These are phyloP conservation scores for Schizothecium vesticola DNA, from an alignment of 495 filamentous ascomycete genomes.

Conservation along the genomic window DNA sequence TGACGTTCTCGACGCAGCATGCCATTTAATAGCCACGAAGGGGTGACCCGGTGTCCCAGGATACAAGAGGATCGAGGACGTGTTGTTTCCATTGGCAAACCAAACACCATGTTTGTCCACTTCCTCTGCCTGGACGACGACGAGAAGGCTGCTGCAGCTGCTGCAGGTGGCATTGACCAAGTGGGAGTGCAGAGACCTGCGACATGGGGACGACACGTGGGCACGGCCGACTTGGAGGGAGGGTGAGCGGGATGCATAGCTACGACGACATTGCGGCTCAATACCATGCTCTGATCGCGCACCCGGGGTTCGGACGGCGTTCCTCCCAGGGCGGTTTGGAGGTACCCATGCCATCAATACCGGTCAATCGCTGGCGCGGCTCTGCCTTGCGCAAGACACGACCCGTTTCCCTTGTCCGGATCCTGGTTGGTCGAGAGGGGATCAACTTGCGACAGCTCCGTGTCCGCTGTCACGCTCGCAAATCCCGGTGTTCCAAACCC, in stretches of 20 bases:
- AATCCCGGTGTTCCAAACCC: conserved; percentile 7
- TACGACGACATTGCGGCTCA: conserved; percentile 5
- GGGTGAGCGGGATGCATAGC: conserved; percentile 6
- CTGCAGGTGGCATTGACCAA: neutral
- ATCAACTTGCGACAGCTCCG: conserved; percentile 2
- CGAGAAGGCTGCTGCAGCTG: neutral
- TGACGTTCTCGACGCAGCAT: conserved; percentile 2
- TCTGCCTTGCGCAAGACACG: neutral
- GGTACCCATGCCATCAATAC: conserved; percentile 13
- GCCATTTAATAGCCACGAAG: neutral
- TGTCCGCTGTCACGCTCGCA: neutral
- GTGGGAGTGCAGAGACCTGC: neutral
- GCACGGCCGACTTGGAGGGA: neutral
- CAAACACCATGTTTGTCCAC: conserved; percentile 9
- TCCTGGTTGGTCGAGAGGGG: conserved; percentile 3
- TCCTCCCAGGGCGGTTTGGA: neutral
- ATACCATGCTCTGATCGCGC: neutral
- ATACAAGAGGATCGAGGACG: neutral
- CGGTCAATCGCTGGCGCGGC: neutral
- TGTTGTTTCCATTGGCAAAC: conserved; percentile 11
- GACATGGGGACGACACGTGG: conserved; percentile 9
- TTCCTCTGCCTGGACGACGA: neutral
- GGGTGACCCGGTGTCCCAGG: neutral
- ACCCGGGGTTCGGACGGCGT: conserved; percentile 2
- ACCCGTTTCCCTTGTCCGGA: conserved; percentile 6